Conservation (phyloP, 75 land plant species). For the Pseudotsuga menziesii region DNA sequence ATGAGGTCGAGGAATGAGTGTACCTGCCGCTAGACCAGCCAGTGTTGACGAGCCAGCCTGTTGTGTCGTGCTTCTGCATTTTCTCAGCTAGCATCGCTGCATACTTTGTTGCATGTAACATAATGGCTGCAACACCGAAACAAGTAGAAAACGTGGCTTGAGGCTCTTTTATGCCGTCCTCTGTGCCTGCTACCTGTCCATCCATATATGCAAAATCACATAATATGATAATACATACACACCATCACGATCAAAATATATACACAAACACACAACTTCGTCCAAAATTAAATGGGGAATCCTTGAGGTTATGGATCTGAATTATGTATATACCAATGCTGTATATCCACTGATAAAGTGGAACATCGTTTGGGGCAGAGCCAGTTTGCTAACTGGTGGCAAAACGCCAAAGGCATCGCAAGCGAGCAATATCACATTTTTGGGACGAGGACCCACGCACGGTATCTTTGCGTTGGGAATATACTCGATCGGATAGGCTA, state of each 20-base stretch:
- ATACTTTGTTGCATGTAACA: conserved; percentile 90
- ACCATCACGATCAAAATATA: too few relatives aligned
- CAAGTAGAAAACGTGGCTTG: conserved; percentile 92
- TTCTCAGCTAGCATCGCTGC: conserved; percentile 93
- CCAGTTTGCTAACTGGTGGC: conserved; percentile 97
- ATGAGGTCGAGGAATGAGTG: too few relatives aligned
- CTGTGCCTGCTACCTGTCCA: conserved; percentile 48
- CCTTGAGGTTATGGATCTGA: too few relatives aligned
- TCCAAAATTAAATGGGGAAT: too few relatives aligned
- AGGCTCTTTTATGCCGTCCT: conserved; percentile 88
- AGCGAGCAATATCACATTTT: conserved; percentile 86
- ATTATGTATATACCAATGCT: conserved; percentile 57
- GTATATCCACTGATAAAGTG: conserved; percentile 99
- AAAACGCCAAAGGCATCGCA: conserved; percentile 97
- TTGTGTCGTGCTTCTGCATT: conserved; percentile 86
- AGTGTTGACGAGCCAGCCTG: conserved; percentile 98
- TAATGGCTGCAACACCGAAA: conserved; percentile 91
- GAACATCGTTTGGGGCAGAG: conserved; percentile 89
- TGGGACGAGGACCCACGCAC: conserved; percentile 95
- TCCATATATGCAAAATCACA: too few relatives aligned
- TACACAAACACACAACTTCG: too few relatives aligned
- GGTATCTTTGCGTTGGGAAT: conserved; percentile 93
- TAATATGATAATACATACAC: too few relatives aligned
- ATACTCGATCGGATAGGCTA: conserved; percentile 91
- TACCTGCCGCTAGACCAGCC: conserved; percentile 95